Evolutionary conservation across 2,329 filamentous ascomycete genomes (phyloP).

Genomic region (Colletotrichum sp.): DNA sequence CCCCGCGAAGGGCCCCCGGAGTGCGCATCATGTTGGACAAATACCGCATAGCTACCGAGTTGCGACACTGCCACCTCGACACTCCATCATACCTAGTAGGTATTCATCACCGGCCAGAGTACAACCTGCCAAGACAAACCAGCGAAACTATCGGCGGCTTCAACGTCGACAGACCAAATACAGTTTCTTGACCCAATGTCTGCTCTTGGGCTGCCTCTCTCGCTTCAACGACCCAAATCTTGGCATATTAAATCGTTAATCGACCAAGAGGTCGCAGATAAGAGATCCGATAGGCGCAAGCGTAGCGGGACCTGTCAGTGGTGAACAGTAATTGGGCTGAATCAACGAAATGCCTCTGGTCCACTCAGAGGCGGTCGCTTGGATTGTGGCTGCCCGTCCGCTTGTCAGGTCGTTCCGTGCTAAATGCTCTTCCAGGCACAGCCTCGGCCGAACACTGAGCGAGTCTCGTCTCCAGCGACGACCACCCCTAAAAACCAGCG

Average conservation of each 20-base stretch:
- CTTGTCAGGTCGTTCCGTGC: not conserved
- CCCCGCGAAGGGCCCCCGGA: not conserved
- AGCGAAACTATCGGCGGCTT: constrained; percentile 9
- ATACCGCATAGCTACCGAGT: not conserved
- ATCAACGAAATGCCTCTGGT: constrained; percentile 20
- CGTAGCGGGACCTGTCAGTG: constrained; percentile 5
- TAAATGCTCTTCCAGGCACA: not conserved
- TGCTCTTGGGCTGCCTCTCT: not conserved
- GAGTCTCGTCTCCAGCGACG: not conserved
- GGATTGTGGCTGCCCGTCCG: constrained; percentile 2
- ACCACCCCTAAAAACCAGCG: not conserved
- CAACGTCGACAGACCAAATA: not conserved
- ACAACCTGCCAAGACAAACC: constrained; percentile 6
- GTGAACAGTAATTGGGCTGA: constrained; percentile 22
- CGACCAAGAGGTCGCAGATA: constrained; percentile 6
- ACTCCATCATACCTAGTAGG: not conserved
- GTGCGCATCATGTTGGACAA: not conserved
- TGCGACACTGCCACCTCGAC: constrained; percentile 5
- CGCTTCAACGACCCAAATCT: not conserved
- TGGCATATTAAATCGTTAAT: not conserved
- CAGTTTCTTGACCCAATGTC: not conserved
- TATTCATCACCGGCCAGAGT: not conserved
- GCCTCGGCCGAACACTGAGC: not conserved
- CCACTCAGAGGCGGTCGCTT: constrained; percentile 19
- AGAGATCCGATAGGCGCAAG: not conserved